These are phyloP conservation scores for Penicillium hesseltinei DNA, from an alignment of 2,329 filamentous ascomycete species.

Conservation along the genomic window DNA sequence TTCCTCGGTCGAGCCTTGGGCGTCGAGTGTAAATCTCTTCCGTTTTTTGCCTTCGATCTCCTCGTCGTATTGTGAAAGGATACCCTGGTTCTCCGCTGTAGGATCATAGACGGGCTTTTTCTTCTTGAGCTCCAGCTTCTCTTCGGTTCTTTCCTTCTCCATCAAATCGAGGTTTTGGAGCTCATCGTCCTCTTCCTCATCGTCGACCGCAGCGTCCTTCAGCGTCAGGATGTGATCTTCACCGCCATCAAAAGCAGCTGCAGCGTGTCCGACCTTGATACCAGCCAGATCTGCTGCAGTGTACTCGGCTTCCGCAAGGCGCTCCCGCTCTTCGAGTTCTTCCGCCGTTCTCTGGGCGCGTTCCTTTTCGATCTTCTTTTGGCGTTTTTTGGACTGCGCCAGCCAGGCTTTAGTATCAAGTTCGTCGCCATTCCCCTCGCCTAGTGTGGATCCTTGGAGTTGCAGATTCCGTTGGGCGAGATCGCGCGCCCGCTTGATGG, in stretches of 20 bases:
- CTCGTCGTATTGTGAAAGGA: constrained; percentile 92
- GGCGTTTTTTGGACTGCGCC: constrained; percentile 83
- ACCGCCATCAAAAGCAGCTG: constrained; percentile 72
- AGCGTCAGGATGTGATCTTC: constrained; percentile 88
- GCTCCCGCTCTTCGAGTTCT: constrained; percentile 75
- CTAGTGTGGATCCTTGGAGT: constrained; percentile 79
- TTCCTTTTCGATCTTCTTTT: constrained; percentile 79
- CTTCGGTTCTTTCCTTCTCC: constrained; percentile 48
- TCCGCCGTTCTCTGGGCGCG: constrained; percentile 69
- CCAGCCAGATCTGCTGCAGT: constrained; percentile 83
- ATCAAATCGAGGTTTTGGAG: constrained; percentile 52
- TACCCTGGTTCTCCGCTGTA: constrained; percentile 64
- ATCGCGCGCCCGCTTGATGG: constrained; percentile 84
- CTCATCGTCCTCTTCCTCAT: constrained; percentile 86
- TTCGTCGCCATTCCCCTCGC: constrained; percentile 66
- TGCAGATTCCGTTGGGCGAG: constrained; percentile 71
- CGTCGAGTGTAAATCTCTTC: constrained; percentile 84
- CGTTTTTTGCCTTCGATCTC: constrained; percentile 88
- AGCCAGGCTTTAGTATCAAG: constrained; percentile 84
- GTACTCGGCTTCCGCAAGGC: constrained; percentile 70
- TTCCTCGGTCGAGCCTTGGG: constrained; percentile 65
- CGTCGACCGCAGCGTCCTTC: constrained; percentile 85
- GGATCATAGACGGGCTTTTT: constrained; percentile 87
- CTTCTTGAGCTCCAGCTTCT: constrained; percentile 84
- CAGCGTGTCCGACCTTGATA: constrained; percentile 86